Evolutionary conservation across 2,329 filamentous ascomycete species (phyloP).

Genomic region (Gremmenia infestans): DNA sequence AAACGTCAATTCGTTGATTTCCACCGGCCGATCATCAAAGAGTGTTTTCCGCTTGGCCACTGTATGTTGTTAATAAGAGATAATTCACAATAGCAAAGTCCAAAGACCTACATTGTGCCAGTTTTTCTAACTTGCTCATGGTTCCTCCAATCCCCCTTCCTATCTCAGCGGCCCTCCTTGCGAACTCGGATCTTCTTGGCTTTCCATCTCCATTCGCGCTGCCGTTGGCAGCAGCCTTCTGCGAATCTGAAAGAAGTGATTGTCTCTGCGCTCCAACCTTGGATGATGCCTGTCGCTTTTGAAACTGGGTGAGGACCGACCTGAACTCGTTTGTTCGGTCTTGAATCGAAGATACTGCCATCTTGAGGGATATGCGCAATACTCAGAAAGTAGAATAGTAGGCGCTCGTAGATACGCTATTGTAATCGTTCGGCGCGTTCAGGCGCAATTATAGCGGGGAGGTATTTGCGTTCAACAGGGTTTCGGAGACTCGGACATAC

Average conservation of each 20-base stretch:
- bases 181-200: slow-evolving; percentile 80
- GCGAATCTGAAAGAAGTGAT: slow-evolving; percentile 69
- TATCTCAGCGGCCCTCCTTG: slow-evolving; percentile 84
- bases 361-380: slow-evolving; percentile 31
- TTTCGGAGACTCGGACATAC: slow-evolving; percentile 7
- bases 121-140: slow-evolving; percentile 90
- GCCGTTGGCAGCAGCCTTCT: slow-evolving; percentile 59
- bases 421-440: neutral
- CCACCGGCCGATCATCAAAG: slow-evolving; percentile 93
- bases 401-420: neutral
- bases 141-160: slow-evolving; percentile 86
- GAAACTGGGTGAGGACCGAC: slow-evolving; percentile 80
- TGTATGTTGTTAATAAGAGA: slow-evolving; percentile 32
- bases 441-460: neutral
- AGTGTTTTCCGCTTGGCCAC: slow-evolving; percentile 95
- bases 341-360: slow-evolving; percentile 77
- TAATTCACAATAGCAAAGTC: neutral
- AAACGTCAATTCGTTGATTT: slow-evolving; percentile 95
- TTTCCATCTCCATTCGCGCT: slow-evolving; percentile 40
- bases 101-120: slow-evolving; percentile 66
- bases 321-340: slow-evolving; percentile 95
- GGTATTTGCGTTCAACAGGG: neutral
- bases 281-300: slow-evolving; percentile 69
- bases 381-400: neutral
- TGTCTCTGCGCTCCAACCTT: slow-evolving; percentile 77